Evolutionary conservation across 768 basidiomycete genomes (phyloP), one percentile per base, ranked within the genome.

Genomic region (Mycena polygramma): DNA sequence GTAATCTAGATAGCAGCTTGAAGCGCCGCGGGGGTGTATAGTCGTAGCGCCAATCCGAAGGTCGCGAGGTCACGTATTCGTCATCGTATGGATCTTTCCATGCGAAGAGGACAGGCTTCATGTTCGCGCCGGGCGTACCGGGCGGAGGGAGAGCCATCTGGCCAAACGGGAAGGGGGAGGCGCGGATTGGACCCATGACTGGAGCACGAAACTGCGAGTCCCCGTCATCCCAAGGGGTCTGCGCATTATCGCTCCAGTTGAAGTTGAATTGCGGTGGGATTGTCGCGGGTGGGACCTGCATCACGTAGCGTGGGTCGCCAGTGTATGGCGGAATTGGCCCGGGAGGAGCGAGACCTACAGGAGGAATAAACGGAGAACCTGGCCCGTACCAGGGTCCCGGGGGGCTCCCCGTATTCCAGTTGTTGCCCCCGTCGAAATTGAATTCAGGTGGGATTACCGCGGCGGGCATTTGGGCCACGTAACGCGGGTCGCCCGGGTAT

Each of bases 1-100:
- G 51, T 10, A 70, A 46, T 54, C 51, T 57, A 36, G 68, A 63
- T 10, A 61, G n/a, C 4, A 54, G 22, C 45, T 19, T 51, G 8
- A 63, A 70, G 2, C 72, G 72, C 30, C 66, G 65, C 22, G 69
- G 68, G 11, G 72, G 72, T 4, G 45, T 11, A 30, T 70, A 73
- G 39, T 73, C 66, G 15, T 36, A 46, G 15, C 72, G 69, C 72
- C 72, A 73, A 49, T 73, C 63, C 58, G 69, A 37, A 7, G 72
- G 72, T 30, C 72, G 65, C 4, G 65, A 1, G 4, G 72, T 54
- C 30, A 65, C 24, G 54, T 36, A 41, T 49, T 61, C 62, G 26
- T 22, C 24, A n/a, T 70, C 69, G 62, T 54, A 68, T 2, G 37
- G 48, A 41, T 43, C 41, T 48, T 53, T 63, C 30, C 22, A 55